Base-by-base conservation (phyloP, 2,329 filamentous ascomycete species). In the Phaeosphaeriaceae sp. region DNA sequence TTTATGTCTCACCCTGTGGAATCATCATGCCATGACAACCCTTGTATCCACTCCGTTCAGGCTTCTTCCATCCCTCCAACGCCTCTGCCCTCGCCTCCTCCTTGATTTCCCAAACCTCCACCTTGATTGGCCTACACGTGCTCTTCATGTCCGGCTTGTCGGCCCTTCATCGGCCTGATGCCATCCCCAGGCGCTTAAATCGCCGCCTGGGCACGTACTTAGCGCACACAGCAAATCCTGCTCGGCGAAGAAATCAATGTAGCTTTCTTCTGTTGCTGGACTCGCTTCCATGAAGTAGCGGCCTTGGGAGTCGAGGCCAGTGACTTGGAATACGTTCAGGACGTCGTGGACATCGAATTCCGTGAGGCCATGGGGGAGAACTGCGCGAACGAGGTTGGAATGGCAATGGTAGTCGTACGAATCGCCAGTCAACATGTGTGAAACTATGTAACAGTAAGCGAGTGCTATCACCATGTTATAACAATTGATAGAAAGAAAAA, bases 241-340 rank as follows among this genome's bases (percentile, higher is more conserved):
- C 76, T 94, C 90, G 0, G 90, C 89, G 52, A 94, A 84, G 66
- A 94, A 92, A 71, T 91, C 88, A 48, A 93, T 83, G 47, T 81
- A 85, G 49, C 63, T 63, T 9, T 59, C 54, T 6, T 48, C 26
- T 0, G 61, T 68, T 2, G 70, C 68, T 0, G 72, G 72, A 16
- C 61, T 66, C 1, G 67, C 41, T 51, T 73, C 71, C 81, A 95
- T 95, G 52, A 90, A 44, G 29, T 66, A 67, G 12, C 63, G 43
- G 1, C 66, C 64, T 29, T 67, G 60, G 9, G 82, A 78, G 62
- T 94, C 87, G 38, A 94, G 68, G 0, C 90, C 89, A 0, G 90
- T 94, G 6, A 92, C 89, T 70, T 95, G 90, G 67, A 95, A 94
- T 3, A 95, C 79, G 64, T 95, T 95, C 45, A 95, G 79, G 0